Evolutionary conservation across 495 filamentous ascomycete species (phyloP).

Genomic region (Pseudoneurospora amorphoporcata): DNA sequence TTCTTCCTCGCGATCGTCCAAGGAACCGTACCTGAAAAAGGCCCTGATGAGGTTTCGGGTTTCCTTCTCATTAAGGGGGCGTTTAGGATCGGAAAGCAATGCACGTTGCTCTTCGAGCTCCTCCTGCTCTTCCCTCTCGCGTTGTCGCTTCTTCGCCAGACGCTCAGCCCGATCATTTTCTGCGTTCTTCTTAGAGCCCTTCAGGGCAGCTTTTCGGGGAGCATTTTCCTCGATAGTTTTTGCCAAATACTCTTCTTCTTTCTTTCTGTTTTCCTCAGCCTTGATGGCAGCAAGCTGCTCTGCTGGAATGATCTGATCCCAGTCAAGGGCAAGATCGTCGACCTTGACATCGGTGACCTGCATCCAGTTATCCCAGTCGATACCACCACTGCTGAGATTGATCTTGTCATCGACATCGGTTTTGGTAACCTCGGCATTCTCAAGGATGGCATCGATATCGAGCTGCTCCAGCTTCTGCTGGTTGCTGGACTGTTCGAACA

Average conservation of each 20-base stretch:
- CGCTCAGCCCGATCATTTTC: constrained; percentile 72
- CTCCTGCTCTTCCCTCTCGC: constrained; percentile 55
- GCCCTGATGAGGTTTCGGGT: constrained; percentile 79
- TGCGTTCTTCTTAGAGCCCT: constrained; percentile 47
- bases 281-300: constrained; percentile 82
- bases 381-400: constrained; percentile 56
- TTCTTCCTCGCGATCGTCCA: constrained; percentile 78
- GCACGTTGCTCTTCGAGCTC: constrained; percentile 50
- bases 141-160: constrained; percentile 83
- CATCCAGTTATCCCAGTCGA: constrained; percentile 92
- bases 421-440: constrained; percentile 89
- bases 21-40: constrained; percentile 77
- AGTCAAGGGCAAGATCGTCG: constrained; percentile 66
- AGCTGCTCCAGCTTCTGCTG: constrained; percentile 93
- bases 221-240: constrained; percentile 76
- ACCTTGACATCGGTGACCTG: constrained; percentile 92
- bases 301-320: constrained; percentile 97
- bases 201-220: constrained; percentile 62
- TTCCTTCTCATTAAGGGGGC: constrained; percentile 81
- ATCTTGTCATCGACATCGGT: constrained; percentile 67
- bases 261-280: constrained; percentile 73
- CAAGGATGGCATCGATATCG: constrained; percentile 95
- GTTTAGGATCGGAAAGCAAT: constrained; percentile 62
- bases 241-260: constrained; percentile 72
- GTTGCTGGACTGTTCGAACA: constrained; percentile 95